Conservation (phyloP, 768 basidiomycete species). For the Polyporus arcularius region DNA sequence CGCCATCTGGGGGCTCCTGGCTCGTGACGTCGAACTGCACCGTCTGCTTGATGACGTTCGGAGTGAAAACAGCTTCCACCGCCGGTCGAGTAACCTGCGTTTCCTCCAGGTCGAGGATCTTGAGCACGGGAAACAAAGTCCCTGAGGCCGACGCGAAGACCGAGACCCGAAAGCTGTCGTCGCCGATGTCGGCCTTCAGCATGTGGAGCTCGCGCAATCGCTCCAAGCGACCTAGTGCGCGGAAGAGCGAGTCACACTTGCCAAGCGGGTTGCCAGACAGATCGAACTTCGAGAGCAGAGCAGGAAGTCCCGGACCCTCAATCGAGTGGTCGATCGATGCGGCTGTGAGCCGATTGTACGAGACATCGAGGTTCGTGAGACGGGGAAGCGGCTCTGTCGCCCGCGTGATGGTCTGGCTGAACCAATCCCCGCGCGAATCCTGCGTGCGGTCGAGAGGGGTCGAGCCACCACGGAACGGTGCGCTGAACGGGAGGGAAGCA, state of each 20-base stretch:
- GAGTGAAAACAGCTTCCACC: conserved; percentile 46
- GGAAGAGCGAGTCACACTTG: conserved; percentile 41
- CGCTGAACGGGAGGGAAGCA: conserved; percentile 58
- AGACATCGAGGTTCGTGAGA: conserved; percentile 62
- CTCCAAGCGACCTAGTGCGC: conserved; percentile 46
- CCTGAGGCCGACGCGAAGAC: conserved; percentile 30
- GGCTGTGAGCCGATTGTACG: conserved; percentile 65
- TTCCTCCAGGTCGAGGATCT: conserved; percentile 65
- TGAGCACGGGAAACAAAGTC: conserved; percentile 51
- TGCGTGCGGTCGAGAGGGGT: conserved; percentile 37
- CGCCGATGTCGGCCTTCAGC: conserved; percentile 57
- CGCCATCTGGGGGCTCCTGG: conserved; percentile 54
- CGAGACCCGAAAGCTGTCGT: conserved; percentile 55
- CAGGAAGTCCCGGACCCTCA: conserved; percentile 45
- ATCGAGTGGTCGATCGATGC: conserved; percentile 47
- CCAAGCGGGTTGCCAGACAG: conserved; percentile 71
- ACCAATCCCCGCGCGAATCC: conserved; percentile 49
- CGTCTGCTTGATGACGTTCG: conserved; percentile 42
- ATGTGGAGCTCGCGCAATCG: conserved; percentile 60
- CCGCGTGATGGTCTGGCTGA: conserved; percentile 60
- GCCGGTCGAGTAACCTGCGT: conserved; percentile 56
- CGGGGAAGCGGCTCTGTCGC: conserved; percentile 66
- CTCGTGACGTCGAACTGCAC: conserved; percentile 56
- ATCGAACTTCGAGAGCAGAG: conserved; percentile 56
- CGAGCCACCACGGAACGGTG: conserved; percentile 45